These are phyloP conservation scores for Globomyces sp. DNA, from an alignment of 371 early-diverging fungal genomes.

Conservation along the genomic window DNA sequence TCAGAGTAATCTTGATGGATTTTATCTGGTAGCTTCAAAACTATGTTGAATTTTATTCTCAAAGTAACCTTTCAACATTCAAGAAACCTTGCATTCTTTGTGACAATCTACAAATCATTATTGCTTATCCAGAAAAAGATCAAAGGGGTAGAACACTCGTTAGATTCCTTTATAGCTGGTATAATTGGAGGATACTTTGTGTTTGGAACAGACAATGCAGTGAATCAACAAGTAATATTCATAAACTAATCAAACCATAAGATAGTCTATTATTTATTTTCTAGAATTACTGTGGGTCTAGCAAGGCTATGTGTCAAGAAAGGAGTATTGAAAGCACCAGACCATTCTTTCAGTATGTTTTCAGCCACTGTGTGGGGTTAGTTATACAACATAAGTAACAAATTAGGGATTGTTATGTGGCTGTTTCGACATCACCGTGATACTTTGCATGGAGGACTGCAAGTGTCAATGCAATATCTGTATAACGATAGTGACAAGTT, in stretches of 20 bases:
- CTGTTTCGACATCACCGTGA: slow-evolving; percentile 86
- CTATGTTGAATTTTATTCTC: slow-evolving; percentile 73
- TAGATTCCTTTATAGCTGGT: slow-evolving; percentile 89
- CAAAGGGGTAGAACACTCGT: slow-evolving; percentile 64
- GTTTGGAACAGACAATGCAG: slow-evolving; percentile 90
- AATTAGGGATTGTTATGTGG: slow-evolving; percentile 78
- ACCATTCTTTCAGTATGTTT: slow-evolving; percentile 83
- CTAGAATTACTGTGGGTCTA: slow-evolving; percentile 82
- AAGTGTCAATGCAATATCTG: slow-evolving; percentile 89
- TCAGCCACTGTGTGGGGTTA: slow-evolving; percentile 95
- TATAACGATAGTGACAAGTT: slow-evolving; percentile 69
- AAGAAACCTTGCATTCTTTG: slow-evolving; percentile 86
- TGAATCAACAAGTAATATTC: slow-evolving; percentile 86
- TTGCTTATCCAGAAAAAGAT: slow-evolving; percentile 70
- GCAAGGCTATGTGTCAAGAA: slow-evolving; percentile 79
- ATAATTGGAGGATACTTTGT: slow-evolving; percentile 93
- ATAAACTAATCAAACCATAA: slow-evolving; percentile 31
- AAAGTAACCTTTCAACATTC: slow-evolving; percentile 90
- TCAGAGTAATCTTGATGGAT: slow-evolving; percentile 28
- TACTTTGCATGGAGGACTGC: slow-evolving; percentile 87
- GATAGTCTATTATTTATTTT: slow-evolving; percentile 94
- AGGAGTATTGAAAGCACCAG: slow-evolving; percentile 67
- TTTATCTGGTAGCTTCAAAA: slow-evolving; percentile 38
- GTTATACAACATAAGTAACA: background rate
- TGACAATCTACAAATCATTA: slow-evolving; percentile 88